A percentile compares a stretch with the other conserved stretches of the same genome.
phyloP scores from a whole-genome alignment of 495 filamentous ascomycete genomes.

The Penicillium pulvis region DNA sequence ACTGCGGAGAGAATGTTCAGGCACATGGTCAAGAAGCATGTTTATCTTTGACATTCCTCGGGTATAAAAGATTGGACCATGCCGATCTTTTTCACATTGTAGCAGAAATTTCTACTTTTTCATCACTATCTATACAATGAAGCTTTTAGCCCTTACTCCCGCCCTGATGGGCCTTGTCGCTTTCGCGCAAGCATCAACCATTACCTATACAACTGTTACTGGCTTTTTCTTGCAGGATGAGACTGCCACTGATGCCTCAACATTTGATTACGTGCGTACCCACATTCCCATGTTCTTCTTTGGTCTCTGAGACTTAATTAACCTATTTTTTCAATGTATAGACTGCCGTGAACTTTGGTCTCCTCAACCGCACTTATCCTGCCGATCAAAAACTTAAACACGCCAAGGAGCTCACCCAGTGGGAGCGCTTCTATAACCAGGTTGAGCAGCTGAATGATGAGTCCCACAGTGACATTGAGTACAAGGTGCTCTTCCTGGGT shows the following conservation, averaged over 20 bases:
- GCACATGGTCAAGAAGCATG: background rate
- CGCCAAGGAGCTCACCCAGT: constrained; percentile 54
- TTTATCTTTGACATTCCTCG: background rate
- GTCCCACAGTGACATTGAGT: constrained; percentile 48
- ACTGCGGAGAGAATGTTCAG: background rate
- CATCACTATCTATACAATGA: constrained; percentile 26
- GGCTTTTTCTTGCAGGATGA: constrained; percentile 76
- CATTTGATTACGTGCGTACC: constrained; percentile 66
- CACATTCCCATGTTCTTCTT: background rate
- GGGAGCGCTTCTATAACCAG: constrained; percentile 64
- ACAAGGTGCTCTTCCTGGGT: constrained; percentile 70
- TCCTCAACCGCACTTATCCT: constrained; percentile 60
- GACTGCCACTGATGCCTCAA: constrained; percentile 57
- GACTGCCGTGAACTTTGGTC: constrained; percentile 66
- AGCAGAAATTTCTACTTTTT: background rate
- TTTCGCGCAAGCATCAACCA: constrained; percentile 26
- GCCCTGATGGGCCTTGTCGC: constrained; percentile 28
- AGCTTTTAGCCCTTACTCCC: constrained; percentile 24
- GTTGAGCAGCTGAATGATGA: constrained; percentile 57
- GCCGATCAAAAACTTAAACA: constrained; percentile 38
- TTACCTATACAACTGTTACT: constrained; percentile 65
- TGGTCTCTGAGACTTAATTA: background rate
- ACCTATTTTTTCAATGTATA: constrained; percentile 24
- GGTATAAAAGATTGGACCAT: constrained; percentile 16
- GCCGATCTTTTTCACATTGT: constrained; percentile 14